phyloP scores from a whole-genome alignment of 768 basidiomycete genomes.

The Trametopsis cervina region DNA sequence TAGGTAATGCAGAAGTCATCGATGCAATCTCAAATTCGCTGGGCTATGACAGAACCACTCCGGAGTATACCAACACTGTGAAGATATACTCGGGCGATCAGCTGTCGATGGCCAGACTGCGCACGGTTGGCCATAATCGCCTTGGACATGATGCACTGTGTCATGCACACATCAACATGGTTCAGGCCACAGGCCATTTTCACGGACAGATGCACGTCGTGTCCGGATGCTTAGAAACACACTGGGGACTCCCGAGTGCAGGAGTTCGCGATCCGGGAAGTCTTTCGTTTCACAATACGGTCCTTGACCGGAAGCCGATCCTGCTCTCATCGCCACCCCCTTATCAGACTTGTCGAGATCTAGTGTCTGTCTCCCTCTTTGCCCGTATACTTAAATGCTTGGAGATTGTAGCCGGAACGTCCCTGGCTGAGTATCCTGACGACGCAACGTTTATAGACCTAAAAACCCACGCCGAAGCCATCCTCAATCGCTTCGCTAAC shows the following conservation, averaged over 20 bases:
- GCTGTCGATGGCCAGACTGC: constrained; percentile 28
- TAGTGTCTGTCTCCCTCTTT: constrained; percentile 29
- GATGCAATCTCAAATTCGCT: constrained; percentile 24
- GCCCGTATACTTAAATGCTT: constrained; percentile 29
- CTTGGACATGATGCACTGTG: constrained; percentile 26
- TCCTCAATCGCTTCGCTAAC: constrained; percentile 20
- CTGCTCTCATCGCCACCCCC: constrained; percentile 27
- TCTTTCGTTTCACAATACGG: constrained; percentile 29
- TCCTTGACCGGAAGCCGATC: constrained; percentile 30
- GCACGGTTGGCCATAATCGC: constrained; percentile 23
- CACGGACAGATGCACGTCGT: constrained; percentile 31
- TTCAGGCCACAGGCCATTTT: constrained; percentile 29
- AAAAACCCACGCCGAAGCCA: constrained; percentile 13
- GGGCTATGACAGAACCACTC: constrained; percentile 6
- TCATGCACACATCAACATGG: constrained; percentile 18
- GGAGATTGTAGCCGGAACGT: constrained; percentile 18
- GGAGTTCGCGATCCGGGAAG: constrained; percentile 27
- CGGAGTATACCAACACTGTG: constrained; percentile 6
- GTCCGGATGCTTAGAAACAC: constrained; percentile 24
- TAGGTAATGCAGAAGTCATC: constrained; percentile 29
- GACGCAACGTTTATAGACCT: constrained; percentile 18
- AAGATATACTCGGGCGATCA: constrained; percentile 28
- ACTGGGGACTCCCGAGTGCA: constrained; percentile 26
- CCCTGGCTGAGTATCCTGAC: constrained; percentile 16
- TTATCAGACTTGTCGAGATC: constrained; percentile 28